Conservation (phyloP, 2,329 filamentous ascomycete species). For the Trichoderma polysporum region DNA sequence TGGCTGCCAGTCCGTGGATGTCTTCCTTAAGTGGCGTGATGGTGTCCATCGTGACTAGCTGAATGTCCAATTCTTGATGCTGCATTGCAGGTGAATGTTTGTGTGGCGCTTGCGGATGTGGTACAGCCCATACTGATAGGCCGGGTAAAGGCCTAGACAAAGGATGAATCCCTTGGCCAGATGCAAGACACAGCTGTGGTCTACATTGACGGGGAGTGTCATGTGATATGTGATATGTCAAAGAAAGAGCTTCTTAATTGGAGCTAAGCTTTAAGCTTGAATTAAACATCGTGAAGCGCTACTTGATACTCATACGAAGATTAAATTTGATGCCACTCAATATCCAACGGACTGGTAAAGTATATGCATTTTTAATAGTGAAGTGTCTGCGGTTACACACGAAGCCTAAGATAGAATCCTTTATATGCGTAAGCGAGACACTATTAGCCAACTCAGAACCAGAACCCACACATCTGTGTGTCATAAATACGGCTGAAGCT, state of each 20-base stretch:
- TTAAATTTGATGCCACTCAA: neutral
- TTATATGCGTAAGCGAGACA: too few relatives aligned
- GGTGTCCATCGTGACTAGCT: neutral
- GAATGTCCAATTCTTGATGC: neutral
- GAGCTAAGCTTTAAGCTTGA: neutral
- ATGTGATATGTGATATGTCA: neutral
- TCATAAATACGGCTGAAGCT: neutral
- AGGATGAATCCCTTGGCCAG: constrained; percentile 1
- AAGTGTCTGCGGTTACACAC: neutral
- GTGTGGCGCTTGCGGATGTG: neutral
- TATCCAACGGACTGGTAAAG: too few relatives aligned
- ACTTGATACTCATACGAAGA: too few relatives aligned
- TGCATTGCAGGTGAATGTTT: neutral
- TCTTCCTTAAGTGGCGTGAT: neutral
- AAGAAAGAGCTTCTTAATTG: neutral
- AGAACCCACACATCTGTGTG: neutral
- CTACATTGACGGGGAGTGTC: neutral
- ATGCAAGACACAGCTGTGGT: neutral
- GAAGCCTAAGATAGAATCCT: neutral
- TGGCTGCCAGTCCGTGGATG: neutral
- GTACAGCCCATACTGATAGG: neutral
- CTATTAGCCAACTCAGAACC: neutral
- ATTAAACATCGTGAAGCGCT: too few relatives aligned
- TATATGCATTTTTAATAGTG: too few relatives aligned
- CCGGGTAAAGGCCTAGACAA: neutral